Conservation (phyloP, 1,139 yeast genomes). For the Hansenula lynferdii region DNA sequence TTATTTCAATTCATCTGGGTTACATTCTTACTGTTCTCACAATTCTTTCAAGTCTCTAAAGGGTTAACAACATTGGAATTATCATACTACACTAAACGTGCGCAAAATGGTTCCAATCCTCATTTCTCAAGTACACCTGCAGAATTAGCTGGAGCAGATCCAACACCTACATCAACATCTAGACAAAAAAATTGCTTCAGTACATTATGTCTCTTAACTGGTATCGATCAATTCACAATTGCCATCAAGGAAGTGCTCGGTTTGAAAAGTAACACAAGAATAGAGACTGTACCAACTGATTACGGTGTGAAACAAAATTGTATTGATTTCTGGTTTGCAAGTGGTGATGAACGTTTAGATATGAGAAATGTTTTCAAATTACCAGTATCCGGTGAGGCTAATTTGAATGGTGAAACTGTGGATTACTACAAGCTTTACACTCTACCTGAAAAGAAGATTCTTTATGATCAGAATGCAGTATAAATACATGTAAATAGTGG, state of each 20-base stretch:
- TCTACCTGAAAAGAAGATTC: conserved; percentile 30
- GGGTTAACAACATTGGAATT: conserved; percentile 82
- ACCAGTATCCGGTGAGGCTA: conserved; percentile 58
- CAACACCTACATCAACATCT: conserved; percentile 17
- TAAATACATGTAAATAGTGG: no score
- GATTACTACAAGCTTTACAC: conserved; percentile 61
- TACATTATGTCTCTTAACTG: conserved; percentile 22
- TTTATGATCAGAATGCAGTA: conserved; percentile 8
- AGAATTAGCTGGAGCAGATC: conserved; percentile 19
- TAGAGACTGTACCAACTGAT: conserved; percentile 39
- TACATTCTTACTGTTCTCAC: conserved; percentile 56
- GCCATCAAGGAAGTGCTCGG: conserved; percentile 26
- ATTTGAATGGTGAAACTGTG: conserved; percentile 53
- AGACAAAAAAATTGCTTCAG: conserved; percentile 12
- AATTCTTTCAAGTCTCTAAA: conserved; percentile 66
- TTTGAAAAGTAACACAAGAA: conserved; percentile 7
- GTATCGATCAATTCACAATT: conserved; percentile 28
- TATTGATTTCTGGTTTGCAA: conserved; percentile 63
- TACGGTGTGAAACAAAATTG: conserved; percentile 57
- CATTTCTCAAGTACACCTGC: conserved; percentile 34
- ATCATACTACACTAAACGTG: conserved; percentile 27
- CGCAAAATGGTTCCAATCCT: conserved; percentile 15
- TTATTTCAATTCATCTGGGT: conserved; percentile 68
- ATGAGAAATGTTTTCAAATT: conserved; percentile 47
- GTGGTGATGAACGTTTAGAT: conserved; percentile 31